A percentile compares a stretch with the other conserved stretches of the same genome.
These are phyloP conservation scores for Discostella stelligeroides DNA, from an alignment of 108 stramenopile species.

Conservation along the genomic window DNA sequence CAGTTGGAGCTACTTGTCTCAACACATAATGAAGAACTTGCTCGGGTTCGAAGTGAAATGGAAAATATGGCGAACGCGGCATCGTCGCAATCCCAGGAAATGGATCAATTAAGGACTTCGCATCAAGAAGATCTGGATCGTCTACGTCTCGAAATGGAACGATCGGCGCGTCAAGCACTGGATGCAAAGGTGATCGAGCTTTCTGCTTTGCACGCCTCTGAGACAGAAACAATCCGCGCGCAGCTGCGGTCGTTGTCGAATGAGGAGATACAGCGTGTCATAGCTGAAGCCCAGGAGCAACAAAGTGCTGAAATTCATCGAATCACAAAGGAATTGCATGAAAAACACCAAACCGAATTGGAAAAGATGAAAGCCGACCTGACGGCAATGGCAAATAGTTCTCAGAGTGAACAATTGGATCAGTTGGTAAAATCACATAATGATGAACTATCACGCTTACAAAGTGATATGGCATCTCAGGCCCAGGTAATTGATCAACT, in stretches of 20 bases:
- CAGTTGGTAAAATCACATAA: slow-evolving; percentile 20
- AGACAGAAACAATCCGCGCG: slow-evolving; percentile 29
- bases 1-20: slow-evolving; percentile 17
- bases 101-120: slow-evolving; percentile 15
- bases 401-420: slow-evolving; percentile 17
- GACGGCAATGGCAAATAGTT: slow-evolving; percentile 9
- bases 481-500: no score
- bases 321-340: neutral
- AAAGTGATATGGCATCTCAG: slow-evolving; percentile 21
- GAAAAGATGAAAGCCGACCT: slow-evolving; percentile 23
- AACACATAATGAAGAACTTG: slow-evolving; percentile 26
- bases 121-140: slow-evolving; percentile 16
- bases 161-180: slow-evolving; percentile 23
- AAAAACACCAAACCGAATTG: slow-evolving; percentile 16
- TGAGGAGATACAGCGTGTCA: slow-evolving; percentile 13
- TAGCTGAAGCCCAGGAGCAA: neutral
- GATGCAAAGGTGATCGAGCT: slow-evolving; percentile 49
- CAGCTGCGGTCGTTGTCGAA: slow-evolving; percentile 3
- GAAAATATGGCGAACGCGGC: slow-evolving; percentile 11
- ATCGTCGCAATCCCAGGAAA: neutral
- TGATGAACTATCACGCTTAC: slow-evolving; percentile 27
- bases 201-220: slow-evolving; percentile 21
- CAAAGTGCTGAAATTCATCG: slow-evolving; percentile 3
- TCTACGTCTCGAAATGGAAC: neutral
- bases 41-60: slow-evolving; percentile 33